Evolutionary conservation across 495 filamentous ascomycete genomes (phyloP).

Genomic region (Aspergillus leporis): DNA sequence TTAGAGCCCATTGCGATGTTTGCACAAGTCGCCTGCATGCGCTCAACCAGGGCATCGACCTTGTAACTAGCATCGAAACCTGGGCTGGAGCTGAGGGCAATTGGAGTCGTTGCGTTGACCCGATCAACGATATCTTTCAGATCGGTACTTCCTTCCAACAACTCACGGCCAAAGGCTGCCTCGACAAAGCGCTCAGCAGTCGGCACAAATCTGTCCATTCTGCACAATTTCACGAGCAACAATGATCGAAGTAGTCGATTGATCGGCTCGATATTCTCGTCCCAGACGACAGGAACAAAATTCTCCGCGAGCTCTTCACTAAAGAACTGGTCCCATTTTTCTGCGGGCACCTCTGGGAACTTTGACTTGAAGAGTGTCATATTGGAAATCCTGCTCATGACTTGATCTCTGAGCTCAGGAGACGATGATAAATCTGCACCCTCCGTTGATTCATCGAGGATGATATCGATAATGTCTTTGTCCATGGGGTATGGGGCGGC

Average conservation of each 20-base stretch:
- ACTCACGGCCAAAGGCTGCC: slow-evolving; percentile 81
- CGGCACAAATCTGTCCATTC: slow-evolving; percentile 92
- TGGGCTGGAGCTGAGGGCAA: slow-evolving; percentile 88
- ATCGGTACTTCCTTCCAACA: slow-evolving; percentile 81
- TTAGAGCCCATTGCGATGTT: slow-evolving; percentile 99
- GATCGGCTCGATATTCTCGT: slow-evolving; percentile 57
- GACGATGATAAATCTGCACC: slow-evolving; percentile 77
- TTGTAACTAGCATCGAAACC: slow-evolving; percentile 99
- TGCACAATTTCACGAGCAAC: slow-evolving; percentile 89
- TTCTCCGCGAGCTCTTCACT: slow-evolving; percentile 86
- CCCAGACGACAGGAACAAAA: slow-evolving; percentile 77
- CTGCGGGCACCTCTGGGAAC: slow-evolving; percentile 57
- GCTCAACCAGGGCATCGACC: slow-evolving; percentile 90
- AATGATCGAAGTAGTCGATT: slow-evolving; percentile 83
- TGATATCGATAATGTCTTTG: slow-evolving; percentile 77
- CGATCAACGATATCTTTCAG: slow-evolving; percentile 81
- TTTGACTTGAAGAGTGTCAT: slow-evolving; percentile 74
- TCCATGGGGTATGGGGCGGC: slow-evolving; percentile 94
- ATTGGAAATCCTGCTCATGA: slow-evolving; percentile 64
- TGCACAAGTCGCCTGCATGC: slow-evolving; percentile 75
- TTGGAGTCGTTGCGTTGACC: slow-evolving; percentile 79
- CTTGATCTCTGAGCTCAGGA: slow-evolving; percentile 62
- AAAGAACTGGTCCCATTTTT: slow-evolving; percentile 78
- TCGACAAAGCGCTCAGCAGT: slow-evolving; percentile 85
- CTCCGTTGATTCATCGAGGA: slow-evolving; percentile 76